Evolutionary conservation across 805 yeast genomes (phyloP).

Genomic region (Kregervanrija pseudodelftensis): DNA sequence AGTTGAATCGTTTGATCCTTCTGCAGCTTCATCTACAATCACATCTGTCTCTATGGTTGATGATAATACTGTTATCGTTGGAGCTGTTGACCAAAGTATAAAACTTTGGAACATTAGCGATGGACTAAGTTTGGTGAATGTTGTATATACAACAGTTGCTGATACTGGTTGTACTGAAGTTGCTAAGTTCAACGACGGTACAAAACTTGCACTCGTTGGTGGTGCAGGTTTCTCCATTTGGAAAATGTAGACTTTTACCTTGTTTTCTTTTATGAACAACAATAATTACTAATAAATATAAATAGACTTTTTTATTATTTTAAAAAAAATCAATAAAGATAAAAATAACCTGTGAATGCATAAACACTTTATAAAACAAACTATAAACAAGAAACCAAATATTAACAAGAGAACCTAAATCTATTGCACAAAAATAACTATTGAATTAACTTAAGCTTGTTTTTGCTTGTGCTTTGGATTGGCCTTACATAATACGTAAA

Average conservation of each 20-base stretch:
- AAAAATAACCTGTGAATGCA: neutral
- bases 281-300: neutral
- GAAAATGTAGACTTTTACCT: constrained; percentile 7
- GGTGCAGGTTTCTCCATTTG: constrained; percentile 65
- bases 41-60: constrained; percentile 47
- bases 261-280: neutral
- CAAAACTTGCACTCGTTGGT: constrained; percentile 45
- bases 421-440: too few species aligned
- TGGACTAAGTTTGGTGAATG: constrained; percentile 27
- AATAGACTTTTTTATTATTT: neutral
- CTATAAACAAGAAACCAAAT: neutral
- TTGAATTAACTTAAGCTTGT: constrained; percentile 45
- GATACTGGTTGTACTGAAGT: constrained; percentile 76
- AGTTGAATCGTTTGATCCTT: constrained; percentile 30
- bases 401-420: too few species aligned
- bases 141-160: constrained; percentile 71
- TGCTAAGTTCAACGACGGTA: constrained; percentile 20
- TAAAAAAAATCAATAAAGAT: neutral
- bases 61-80: constrained; percentile 38
- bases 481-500: constrained; percentile 86
- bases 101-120: constrained; percentile 49
- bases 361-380: neutral
- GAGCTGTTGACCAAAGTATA: constrained; percentile 80
- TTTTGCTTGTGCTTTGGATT: constrained; percentile 94
- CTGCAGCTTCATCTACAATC: constrained; percentile 83